Conservation (phyloP, 179 eudicot genomes). For the Silene coronaria region DNA sequence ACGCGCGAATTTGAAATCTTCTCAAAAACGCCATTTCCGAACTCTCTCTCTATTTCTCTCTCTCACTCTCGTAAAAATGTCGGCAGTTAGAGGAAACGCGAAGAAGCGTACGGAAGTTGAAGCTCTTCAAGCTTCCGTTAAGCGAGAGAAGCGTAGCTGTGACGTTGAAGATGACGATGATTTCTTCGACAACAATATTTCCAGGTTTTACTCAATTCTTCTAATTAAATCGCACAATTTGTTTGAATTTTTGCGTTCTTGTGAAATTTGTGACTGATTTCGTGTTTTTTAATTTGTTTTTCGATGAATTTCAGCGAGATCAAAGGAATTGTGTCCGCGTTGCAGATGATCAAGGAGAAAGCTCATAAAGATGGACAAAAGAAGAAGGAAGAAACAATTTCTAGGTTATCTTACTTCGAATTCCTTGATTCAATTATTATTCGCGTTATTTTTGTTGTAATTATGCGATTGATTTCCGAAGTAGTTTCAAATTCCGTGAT, state of each 20-base stretch:
- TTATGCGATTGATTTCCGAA: background rate
- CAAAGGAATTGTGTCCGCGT: slow-evolving; percentile 65
- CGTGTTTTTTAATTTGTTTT: background rate
- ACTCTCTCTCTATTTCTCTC: background rate
- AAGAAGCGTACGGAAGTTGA: slow-evolving; percentile 43
- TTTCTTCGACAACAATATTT: slow-evolving; percentile 54
- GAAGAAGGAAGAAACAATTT: slow-evolving; percentile 86
- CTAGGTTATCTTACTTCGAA: slow-evolving; percentile 35
- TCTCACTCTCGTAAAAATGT: slow-evolving; percentile 31
- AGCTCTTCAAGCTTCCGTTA: slow-evolving; percentile 33
- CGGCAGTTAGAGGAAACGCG: slow-evolving; percentile 40
- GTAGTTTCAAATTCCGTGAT: background rate
- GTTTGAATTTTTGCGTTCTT: background rate
- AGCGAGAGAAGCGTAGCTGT: slow-evolving; percentile 35
- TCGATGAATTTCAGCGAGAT: slow-evolving; percentile 49
- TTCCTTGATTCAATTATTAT: background rate
- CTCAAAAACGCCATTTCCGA: slow-evolving; percentile 1
- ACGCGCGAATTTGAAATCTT: slow-evolving; percentile 28
- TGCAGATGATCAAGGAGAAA: slow-evolving; percentile 70
- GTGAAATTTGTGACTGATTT: background rate
- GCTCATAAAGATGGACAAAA: slow-evolving; percentile 77
- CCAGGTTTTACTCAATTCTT: slow-evolving; percentile 35
- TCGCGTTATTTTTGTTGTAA: background rate
- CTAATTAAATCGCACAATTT: background rate
- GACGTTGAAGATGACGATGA: slow-evolving; percentile 36